These are phyloP conservation scores for Colletotrichum sp. DNA, from an alignment of 2,329 filamentous ascomycete genomes.

Conservation along the genomic window DNA sequence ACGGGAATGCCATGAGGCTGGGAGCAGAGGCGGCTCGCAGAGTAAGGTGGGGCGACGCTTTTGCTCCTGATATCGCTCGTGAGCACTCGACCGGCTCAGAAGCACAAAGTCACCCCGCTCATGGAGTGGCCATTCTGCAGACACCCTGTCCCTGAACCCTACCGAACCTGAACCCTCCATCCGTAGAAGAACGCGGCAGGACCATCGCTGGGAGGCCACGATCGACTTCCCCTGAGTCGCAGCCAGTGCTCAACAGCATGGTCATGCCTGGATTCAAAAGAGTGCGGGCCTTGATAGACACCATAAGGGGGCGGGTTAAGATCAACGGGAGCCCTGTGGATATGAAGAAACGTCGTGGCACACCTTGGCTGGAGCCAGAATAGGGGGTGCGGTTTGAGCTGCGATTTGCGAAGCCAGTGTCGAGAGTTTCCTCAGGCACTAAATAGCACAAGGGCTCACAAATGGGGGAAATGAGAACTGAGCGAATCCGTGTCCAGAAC, in stretches of 20 bases:
- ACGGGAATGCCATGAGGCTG: not conserved
- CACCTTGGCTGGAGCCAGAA: not conserved
- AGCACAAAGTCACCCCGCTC: not conserved
- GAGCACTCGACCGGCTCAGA: not conserved
- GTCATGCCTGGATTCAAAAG: not conserved
- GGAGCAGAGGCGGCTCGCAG: not conserved
- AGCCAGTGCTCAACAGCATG: not conserved
- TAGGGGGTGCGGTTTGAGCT: not conserved
- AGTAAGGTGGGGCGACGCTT: not conserved
- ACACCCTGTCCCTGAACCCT: not conserved
- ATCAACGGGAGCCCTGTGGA: not conserved
- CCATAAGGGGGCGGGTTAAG: not conserved
- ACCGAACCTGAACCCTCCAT: not conserved
- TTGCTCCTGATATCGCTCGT: not conserved
- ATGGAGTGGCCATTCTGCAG: not conserved
- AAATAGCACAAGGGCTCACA: not conserved
- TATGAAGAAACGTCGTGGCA: not conserved
- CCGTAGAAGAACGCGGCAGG: not conserved
- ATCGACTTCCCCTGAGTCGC: not conserved
- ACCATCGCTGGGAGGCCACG: not conserved
- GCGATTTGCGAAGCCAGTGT: not conserved
- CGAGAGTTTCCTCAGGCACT: not conserved
- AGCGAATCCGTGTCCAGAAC: slow-evolving; percentile 40
- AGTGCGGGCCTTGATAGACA: not conserved
- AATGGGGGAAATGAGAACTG: slow-evolving; percentile 27